A percentile compares a stretch with the other conserved stretches of the same genome.
These are phyloP conservation scores for Didymella arachidicola DNA, from an alignment of 2,329 filamentous ascomycete species.

Conservation along the genomic window DNA sequence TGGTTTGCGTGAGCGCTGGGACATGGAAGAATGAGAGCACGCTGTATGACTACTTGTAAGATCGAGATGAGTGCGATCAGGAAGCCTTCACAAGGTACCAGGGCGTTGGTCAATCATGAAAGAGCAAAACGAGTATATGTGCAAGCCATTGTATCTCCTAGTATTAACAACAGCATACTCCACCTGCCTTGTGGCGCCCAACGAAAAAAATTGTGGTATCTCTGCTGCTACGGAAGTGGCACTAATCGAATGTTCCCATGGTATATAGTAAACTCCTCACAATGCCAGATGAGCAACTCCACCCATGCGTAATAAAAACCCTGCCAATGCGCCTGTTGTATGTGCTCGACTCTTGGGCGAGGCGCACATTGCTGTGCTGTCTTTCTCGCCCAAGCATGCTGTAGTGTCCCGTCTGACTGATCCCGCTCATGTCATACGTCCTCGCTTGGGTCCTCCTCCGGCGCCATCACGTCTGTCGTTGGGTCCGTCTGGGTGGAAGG, in stretches of 20 bases:
- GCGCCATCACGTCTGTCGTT: constrained; percentile 65
- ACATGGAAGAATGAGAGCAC: not conserved
- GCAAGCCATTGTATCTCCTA: not conserved
- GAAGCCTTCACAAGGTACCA: not conserved
- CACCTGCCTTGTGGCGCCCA: not conserved
- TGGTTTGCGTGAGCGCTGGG: constrained; percentile 43
- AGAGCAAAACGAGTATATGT: not conserved
- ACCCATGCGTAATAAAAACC: constrained; percentile 33
- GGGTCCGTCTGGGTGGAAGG: constrained; percentile 74
- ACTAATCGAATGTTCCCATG: constrained; percentile 25
- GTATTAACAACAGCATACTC: not conserved
- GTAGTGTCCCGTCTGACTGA: not conserved
- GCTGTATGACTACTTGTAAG: not conserved
- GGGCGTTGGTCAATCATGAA: not conserved
- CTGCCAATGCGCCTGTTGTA: constrained; percentile 27
- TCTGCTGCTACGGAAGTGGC: constrained; percentile 20
- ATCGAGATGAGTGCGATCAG: not conserved
- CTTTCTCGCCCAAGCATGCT: not conserved
- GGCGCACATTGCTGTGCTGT: constrained; percentile 2
- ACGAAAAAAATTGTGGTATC: constrained; percentile 23
- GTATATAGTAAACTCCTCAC: constrained; percentile 33
- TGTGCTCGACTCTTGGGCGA: constrained; percentile 8
- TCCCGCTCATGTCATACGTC: constrained; percentile 45
- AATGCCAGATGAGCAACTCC: constrained; percentile 37
- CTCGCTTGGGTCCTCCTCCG: constrained; percentile 48